Base-by-base conservation (phyloP, 495 filamentous ascomycete species). In the Podospora comata region DNA sequence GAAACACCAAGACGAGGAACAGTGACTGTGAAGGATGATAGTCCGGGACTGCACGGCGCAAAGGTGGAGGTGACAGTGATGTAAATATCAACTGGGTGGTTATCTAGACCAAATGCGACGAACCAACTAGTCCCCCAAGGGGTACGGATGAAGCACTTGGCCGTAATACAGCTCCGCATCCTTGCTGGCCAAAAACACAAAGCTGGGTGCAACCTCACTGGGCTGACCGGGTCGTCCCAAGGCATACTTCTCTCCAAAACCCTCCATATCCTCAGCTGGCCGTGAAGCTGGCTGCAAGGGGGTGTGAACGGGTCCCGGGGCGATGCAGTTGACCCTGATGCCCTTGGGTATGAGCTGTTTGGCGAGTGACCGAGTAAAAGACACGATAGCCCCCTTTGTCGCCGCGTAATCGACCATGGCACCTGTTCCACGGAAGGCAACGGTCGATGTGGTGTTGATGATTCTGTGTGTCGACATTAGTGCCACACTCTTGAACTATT, bases 281-380 rank as follows among this genome's bases (percentile, higher is more conserved):
- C 82, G 74, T 5, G 83, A 84, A 28, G 85, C 85, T 0, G 81
- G 80, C 76, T 87, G 86, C 23, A 89, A 82, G 3, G 87, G 85
- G 1, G 85, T 89, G 73, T 88, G 86, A 1, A 89, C 81, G 2
- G 84, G 83, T 4, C 86, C 86, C 2, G 85, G 85, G 78, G 85
- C 85, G 13, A 89, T 87, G 20, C 81, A 84, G 69, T 90, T 90
- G 28, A 89, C 87, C 0, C 85, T 76, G 68, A 90, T 90, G 6
- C 87, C 87, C 73, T 86, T 87, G 2, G 83, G 76, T 11, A 82
- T 78, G 34, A 89, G 76, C 34, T 89, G 79, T 65, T 80, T 77
- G 4, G 86, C 84, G 55, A 90, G 75, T 27, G 83, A 76, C 23
- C 84, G 78, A 2, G 89, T 90, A 72, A 89, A 89, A 0, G 82